Percentiles rank a stretch among this genome's conserved stretches.
These are phyloP conservation scores for Cunninghamia lanceolata DNA, from an alignment of 75 land plant species.

Conservation along the genomic window DNA sequence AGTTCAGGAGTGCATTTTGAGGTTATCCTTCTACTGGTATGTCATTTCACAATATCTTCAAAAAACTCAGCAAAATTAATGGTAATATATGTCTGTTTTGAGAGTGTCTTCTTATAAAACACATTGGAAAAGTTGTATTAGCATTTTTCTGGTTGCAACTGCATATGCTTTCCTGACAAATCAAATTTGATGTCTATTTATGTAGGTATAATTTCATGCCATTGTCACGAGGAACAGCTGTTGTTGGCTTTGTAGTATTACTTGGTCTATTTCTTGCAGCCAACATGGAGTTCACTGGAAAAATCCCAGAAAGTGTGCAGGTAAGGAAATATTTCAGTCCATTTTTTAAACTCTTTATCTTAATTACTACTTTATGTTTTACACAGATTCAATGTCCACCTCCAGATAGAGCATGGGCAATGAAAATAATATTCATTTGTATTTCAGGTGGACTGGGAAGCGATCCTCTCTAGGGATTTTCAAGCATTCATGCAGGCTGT, in stretches of 20 bases:
- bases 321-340: background rate
- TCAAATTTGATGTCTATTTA: background rate
- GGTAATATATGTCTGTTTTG: background rate
- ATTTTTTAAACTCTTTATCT: background rate
- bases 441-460: constrained; percentile 90
- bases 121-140: background rate
- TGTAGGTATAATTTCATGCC: constrained; percentile 99
- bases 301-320: constrained; percentile 76
- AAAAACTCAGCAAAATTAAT: background rate
- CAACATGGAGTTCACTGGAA: constrained; percentile 73
- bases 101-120: background rate
- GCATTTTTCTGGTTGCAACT: background rate
- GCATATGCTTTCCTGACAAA: background rate
- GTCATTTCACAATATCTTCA: background rate
- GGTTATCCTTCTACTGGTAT: constrained; percentile 93
- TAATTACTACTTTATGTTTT: background rate
- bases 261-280: constrained; percentile 86
- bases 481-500: constrained; percentile 45
- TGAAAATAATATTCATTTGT: background rate
- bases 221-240: constrained; percentile 85
- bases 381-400: background rate
- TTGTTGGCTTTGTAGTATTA: constrained; percentile 78
- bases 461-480: constrained; percentile 63
- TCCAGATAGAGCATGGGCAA: background rate
- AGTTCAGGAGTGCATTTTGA: constrained; percentile 75